Evolutionary conservation across 768 basidiomycete genomes (phyloP).

Genomic region (Auricularia auricula-judae): DNA sequence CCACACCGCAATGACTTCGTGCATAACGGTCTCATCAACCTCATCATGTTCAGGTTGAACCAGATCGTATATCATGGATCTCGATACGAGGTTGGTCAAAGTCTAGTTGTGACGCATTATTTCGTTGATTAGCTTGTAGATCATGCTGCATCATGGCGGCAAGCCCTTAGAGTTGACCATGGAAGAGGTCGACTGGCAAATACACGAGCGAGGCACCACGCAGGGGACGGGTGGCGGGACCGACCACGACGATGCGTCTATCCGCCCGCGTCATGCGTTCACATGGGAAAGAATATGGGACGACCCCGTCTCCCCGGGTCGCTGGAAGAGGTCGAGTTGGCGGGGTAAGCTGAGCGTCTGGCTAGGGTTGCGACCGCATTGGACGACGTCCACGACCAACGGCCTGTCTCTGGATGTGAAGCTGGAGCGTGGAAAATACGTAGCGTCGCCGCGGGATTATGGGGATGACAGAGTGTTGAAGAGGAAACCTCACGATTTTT

Average conservation of each 20-base stretch:
- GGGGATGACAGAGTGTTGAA: not conserved
- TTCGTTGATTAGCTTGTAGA: constrained; percentile 7
- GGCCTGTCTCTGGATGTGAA: constrained; percentile 52
- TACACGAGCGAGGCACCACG: constrained; percentile 38
- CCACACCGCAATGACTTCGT: constrained; percentile 37
- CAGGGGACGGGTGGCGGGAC: constrained; percentile 62
- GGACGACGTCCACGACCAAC: constrained; percentile 39
- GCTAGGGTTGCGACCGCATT: constrained; percentile 56
- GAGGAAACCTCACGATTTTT: not conserved
- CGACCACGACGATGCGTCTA: constrained; percentile 51
- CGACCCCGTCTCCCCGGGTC: constrained; percentile 35
- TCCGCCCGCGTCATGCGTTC: constrained; percentile 51
- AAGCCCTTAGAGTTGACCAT: constrained; percentile 41
- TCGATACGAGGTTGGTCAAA: constrained; percentile 29
- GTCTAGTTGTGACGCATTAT: not conserved
- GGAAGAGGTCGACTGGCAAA: constrained; percentile 49
- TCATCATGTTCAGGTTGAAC: constrained; percentile 59
- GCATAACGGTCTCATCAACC: constrained; percentile 58
- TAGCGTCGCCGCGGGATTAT: constrained; percentile 22
- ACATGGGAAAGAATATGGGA: constrained; percentile 60
- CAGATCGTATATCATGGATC: constrained; percentile 50
- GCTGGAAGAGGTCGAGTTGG: constrained; percentile 27
- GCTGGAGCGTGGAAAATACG: constrained; percentile 47
- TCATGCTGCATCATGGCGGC: constrained; percentile 18
- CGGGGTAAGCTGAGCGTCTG: constrained; percentile 49